These are phyloP conservation scores for Capronia coronata DNA, from an alignment of 2,329 filamentous ascomycete genomes.

Conservation along the genomic window DNA sequence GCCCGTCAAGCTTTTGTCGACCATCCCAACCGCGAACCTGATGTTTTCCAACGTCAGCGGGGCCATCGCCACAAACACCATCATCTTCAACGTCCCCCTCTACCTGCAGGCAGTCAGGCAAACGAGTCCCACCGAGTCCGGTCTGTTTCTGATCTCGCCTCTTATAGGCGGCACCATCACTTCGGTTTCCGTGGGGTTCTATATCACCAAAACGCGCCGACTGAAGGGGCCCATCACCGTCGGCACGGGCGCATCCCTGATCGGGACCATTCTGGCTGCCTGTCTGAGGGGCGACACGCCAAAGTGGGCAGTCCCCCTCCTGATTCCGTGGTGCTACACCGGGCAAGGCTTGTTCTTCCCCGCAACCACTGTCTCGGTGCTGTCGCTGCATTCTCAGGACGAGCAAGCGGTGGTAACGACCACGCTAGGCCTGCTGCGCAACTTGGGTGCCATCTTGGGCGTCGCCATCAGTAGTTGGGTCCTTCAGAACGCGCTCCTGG, in stretches of 20 bases:
- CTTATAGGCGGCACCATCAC: constrained; percentile 43
- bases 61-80: constrained; percentile 47
- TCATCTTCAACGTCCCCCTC: constrained; percentile 60
- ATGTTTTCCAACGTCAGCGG: constrained; percentile 51
- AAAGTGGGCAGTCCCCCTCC: constrained; percentile 37
- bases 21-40: constrained; percentile 51
- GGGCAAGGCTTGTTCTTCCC: constrained; percentile 41
- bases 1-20: constrained; percentile 50
- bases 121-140: constrained; percentile 58
- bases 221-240: constrained; percentile 39
- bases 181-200: constrained; percentile 39
- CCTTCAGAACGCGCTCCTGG: constrained; percentile 24
- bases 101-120: constrained; percentile 66
- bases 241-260: constrained; percentile 35
- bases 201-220: constrained; percentile 40
- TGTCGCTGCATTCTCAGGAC: constrained; percentile 39
- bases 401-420: constrained; percentile 41
- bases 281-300: constrained; percentile 37
- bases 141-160: constrained; percentile 60
- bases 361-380: constrained; percentile 37
- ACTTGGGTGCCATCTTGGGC: constrained; percentile 23
- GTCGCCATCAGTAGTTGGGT: constrained; percentile 27
- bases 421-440: constrained; percentile 23
- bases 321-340: constrained; percentile 37
- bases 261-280: constrained; percentile 33